Evolutionary conservation across 1,139 yeast genomes (phyloP).

Genomic region (Pichiaceae sp.): DNA sequence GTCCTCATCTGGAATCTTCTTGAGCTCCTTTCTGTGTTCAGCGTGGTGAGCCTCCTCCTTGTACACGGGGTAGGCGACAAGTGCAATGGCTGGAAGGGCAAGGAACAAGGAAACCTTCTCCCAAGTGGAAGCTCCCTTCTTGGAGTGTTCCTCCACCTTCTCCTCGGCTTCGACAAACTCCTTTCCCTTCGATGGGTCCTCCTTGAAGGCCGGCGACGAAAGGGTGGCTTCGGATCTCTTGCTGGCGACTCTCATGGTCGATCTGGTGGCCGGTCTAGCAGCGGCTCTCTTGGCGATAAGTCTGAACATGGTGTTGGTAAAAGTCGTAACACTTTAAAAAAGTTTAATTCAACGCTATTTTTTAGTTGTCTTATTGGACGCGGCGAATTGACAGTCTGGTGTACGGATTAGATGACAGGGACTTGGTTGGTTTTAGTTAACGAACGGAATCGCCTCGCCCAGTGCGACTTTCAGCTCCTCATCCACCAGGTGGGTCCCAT

Average conservation of each 20-base stretch:
- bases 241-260: background rate
- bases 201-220: slow-evolving; percentile 22
- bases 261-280: slow-evolving; percentile 14
- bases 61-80: slow-evolving; percentile 73
- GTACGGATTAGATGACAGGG: too few relatives aligned
- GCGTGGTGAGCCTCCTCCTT: slow-evolving; percentile 82
- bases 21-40: slow-evolving; percentile 76
- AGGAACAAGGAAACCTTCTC: slow-evolving; percentile 70
- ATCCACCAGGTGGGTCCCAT: slow-evolving; percentile 52
- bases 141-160: slow-evolving; percentile 66
- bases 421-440: too few relatives aligned
- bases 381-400: too few relatives aligned
- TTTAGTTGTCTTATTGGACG: background rate
- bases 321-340: background rate
- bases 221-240: slow-evolving; percentile 23
- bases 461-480: too few relatives aligned
- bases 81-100: slow-evolving; percentile 73
- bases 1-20: slow-evolving; percentile 75
- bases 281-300: slow-evolving; percentile 10
- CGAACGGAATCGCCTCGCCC: too few relatives aligned
- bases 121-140: slow-evolving; percentile 75
- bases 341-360: background rate
- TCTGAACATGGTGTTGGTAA: slow-evolving; percentile 17
- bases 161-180: slow-evolving; percentile 39
- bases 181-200: slow-evolving; percentile 45